phyloP scores from a whole-genome alignment of 2,329 filamentous ascomycete species.

The Fusarium graminum region DNA sequence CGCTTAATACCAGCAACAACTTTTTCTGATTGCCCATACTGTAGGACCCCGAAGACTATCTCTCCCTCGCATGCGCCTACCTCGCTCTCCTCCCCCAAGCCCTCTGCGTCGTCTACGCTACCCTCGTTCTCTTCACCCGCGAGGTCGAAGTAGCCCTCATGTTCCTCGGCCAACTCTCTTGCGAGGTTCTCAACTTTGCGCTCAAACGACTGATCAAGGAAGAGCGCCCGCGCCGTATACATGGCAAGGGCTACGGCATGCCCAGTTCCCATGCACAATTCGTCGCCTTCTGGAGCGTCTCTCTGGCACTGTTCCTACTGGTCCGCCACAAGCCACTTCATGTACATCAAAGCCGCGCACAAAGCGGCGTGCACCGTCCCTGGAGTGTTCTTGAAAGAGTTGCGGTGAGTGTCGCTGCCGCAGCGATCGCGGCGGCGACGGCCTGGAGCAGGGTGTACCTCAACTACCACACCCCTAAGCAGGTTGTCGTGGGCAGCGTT shows the following conservation, averaged over 20 bases:
- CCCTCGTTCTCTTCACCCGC: conserved; percentile 89
- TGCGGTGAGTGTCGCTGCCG: conserved; percentile 65
- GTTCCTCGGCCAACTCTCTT: conserved; percentile 91
- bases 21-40: conserved; percentile 1
- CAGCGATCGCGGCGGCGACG: conserved; percentile 74
- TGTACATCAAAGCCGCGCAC: conserved; percentile 14
- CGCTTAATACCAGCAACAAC: not conserved
- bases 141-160: conserved; percentile 91
- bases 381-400: conserved; percentile 73
- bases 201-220: conserved; percentile 94
- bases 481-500: conserved; percentile 83
- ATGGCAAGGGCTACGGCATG: conserved; percentile 98
- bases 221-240: conserved; percentile 84
- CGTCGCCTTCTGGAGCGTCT: conserved; percentile 89
- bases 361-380: conserved; percentile 55
- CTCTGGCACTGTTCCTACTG: conserved; percentile 85
- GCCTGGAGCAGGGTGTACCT: conserved; percentile 89
- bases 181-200: conserved; percentile 89
- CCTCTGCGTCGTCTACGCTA: conserved; percentile 89
- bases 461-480: conserved; percentile 89
- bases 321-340: conserved; percentile 77
- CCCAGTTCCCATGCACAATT: conserved; percentile 95
- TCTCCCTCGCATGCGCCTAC: conserved; percentile 92
- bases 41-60: conserved; percentile 86
- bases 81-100: conserved; percentile 94